Percentiles rank a stretch among this genome's conserved stretches.
Conservation (phyloP, 2,329 filamentous ascomycete species). For the Metarhizium album region DNA sequence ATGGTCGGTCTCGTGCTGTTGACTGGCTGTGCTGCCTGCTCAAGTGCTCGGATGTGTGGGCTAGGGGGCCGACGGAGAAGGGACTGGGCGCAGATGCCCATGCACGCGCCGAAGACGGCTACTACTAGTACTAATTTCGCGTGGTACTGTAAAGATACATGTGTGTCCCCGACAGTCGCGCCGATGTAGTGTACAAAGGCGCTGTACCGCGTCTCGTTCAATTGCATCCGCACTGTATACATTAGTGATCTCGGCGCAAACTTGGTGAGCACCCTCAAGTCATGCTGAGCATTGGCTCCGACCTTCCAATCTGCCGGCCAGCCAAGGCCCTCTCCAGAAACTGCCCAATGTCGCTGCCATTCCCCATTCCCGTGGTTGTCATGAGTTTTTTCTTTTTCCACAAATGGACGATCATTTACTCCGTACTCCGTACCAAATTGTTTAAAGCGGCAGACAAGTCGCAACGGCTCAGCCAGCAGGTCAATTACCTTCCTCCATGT, state of each 20-base stretch:
- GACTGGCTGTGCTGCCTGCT: slow-evolving; percentile 3
- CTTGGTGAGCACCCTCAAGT: too few relatives aligned
- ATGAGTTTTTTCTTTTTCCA: too few relatives aligned
- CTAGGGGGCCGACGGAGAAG: not conserved
- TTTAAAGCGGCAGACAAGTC: too few relatives aligned
- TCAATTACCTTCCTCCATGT: too few relatives aligned
- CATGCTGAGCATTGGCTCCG: not conserved
- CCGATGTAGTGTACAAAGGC: slow-evolving; percentile 25
- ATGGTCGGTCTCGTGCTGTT: not conserved
- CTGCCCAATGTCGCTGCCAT: too few relatives aligned
- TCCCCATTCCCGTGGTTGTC: too few relatives aligned
- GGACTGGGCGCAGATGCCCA: not conserved
- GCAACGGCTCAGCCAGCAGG: too few relatives aligned
- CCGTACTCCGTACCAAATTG: too few relatives aligned
- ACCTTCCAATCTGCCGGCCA: too few relatives aligned
- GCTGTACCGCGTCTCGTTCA: slow-evolving; percentile 18
- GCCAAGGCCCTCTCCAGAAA: too few relatives aligned
- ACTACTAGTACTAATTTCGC: slow-evolving; percentile 12
- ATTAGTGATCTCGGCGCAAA: slow-evolving; percentile 8
- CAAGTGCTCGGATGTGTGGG: not conserved
- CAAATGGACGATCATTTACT: too few relatives aligned
- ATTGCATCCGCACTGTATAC: slow-evolving; percentile 25
- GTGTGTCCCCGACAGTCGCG: slow-evolving; percentile 18
- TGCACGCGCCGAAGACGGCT: not conserved
- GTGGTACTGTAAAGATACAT: slow-evolving; percentile 31